Conservation (phyloP, 2,329 filamentous ascomycete species). For the Blastomyces emzantsi region DNA sequence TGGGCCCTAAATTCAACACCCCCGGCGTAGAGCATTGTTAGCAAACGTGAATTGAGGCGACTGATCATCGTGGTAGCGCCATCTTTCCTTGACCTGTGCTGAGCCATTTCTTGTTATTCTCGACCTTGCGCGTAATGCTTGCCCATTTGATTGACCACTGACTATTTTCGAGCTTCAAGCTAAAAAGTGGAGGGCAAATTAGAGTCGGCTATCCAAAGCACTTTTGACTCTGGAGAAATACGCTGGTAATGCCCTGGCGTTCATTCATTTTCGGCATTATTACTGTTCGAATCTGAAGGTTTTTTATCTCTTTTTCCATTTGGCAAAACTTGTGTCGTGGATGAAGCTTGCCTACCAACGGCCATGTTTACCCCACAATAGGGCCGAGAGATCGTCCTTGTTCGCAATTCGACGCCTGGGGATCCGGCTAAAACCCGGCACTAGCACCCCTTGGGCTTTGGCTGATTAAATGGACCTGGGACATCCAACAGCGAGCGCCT, state of each 20-base stretch:
- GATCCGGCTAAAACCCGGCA: neutral
- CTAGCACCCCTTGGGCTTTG: neutral
- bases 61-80: too few species aligned
- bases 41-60: too few species aligned
- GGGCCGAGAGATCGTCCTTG: neutral
- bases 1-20: neutral
- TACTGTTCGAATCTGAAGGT: neutral
- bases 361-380: too few species aligned
- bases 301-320: neutral
- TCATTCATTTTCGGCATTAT: neutral
- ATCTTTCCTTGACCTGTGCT: neutral
- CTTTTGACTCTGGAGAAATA: too few species aligned
- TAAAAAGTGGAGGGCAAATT: too few species aligned
- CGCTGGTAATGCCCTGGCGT: neutral
- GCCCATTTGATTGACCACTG: neutral
- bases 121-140: neutral
- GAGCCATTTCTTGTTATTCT: neutral
- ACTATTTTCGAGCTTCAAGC: too few species aligned
- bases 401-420: neutral
- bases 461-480: too few species aligned
- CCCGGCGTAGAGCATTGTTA: too few species aligned
- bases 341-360: neutral
- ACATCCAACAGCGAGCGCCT: neutral
- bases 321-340: neutral
- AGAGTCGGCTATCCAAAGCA: too few species aligned